Percentiles rank a stretch among this genome's conserved stretches.
Evolutionary conservation across 2,329 filamentous ascomycete genomes (phyloP).

Genomic region (Aspergillus ruber): DNA sequence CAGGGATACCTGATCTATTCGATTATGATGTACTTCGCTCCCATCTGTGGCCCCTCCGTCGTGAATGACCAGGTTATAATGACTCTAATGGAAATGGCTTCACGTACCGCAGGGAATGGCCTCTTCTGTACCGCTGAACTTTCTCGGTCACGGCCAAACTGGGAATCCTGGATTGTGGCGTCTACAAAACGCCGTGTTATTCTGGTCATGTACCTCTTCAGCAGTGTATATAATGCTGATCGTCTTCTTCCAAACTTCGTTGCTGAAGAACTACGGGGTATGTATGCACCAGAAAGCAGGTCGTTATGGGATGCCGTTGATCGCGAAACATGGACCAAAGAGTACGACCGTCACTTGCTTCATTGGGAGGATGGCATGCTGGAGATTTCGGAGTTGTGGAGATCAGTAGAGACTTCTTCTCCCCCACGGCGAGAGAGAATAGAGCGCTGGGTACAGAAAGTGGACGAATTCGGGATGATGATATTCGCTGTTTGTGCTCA

Average conservation of each 20-base stretch:
- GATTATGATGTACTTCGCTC: conserved; percentile 44
- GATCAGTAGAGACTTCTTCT: conserved; percentile 28
- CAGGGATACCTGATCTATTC: conserved; percentile 51
- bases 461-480: conserved; percentile 52
- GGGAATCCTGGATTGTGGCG: conserved; percentile 50
- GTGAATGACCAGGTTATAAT: conserved; percentile 43
- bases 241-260: conserved; percentile 44
- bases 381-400: conserved; percentile 49
- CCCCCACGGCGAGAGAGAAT: conserved; percentile 32
- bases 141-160: conserved; percentile 35
- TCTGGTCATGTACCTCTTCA: conserved; percentile 50
- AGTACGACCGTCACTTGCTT: conserved; percentile 39
- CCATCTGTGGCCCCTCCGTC: conserved; percentile 15
- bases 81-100: conserved; percentile 47
- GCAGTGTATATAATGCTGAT: conserved; percentile 42
- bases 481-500: conserved; percentile 38
- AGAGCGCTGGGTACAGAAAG: conserved; percentile 44
- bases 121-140: conserved; percentile 42
- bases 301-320: conserved; percentile 39
- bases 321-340: conserved; percentile 37
- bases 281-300: conserved; percentile 40
- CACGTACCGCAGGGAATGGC: conserved; percentile 32
- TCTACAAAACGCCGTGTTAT: conserved; percentile 49
- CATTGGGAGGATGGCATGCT: conserved; percentile 40
- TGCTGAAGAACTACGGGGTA: conserved; percentile 42